Percentiles rank a stretch among this genome's conserved stretches.
Evolutionary conservation across 2,329 filamentous ascomycete genomes (phyloP).

Genomic region (Monosporascus sp.): DNA sequence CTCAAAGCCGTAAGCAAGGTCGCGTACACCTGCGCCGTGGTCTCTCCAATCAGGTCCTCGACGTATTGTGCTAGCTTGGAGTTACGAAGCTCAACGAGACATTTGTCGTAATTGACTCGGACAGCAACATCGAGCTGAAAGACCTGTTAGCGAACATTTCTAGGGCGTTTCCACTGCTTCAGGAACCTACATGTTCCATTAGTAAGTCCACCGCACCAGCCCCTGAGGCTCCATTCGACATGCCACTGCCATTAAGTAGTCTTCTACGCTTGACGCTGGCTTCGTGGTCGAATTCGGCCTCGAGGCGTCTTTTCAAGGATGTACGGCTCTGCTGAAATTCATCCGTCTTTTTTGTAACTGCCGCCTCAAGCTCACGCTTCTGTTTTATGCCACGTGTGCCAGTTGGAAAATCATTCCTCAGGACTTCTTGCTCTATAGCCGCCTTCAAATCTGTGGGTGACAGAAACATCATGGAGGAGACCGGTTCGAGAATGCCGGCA

Average conservation of each 20-base stretch:
- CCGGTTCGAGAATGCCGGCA: conserved; percentile 62
- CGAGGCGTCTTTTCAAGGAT: conserved; percentile 21
- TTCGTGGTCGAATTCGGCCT: conserved; percentile 12
- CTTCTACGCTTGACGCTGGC: conserved; percentile 46
- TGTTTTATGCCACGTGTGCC: conserved; percentile 59
- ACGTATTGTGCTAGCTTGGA: conserved; percentile 69
- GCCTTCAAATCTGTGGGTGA: conserved; percentile 55
- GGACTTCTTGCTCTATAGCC: conserved; percentile 59
- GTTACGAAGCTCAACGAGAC: conserved; percentile 76
- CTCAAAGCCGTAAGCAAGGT: conserved; percentile 68
- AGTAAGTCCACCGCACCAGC: conserved; percentile 36
- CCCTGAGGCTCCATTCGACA: conserved; percentile 31
- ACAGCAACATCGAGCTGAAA: conserved; percentile 65
- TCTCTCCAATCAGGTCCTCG: conserved; percentile 62
- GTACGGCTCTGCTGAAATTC: conserved; percentile 17
- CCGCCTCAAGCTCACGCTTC: conserved; percentile 51
- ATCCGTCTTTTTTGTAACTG: conserved; percentile 17
- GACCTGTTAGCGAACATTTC: conserved; percentile 17
- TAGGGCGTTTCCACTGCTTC: background rate
- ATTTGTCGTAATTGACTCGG: conserved; percentile 79
- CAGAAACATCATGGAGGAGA: conserved; percentile 50
- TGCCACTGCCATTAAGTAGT: conserved; percentile 41
- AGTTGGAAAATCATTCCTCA: conserved; percentile 43
- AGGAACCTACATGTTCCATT: conserved; percentile 44
- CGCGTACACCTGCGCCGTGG: conserved; percentile 73